phyloP scores from a whole-genome alignment of 257 asterid species.

The Rhazya stricta region DNA sequence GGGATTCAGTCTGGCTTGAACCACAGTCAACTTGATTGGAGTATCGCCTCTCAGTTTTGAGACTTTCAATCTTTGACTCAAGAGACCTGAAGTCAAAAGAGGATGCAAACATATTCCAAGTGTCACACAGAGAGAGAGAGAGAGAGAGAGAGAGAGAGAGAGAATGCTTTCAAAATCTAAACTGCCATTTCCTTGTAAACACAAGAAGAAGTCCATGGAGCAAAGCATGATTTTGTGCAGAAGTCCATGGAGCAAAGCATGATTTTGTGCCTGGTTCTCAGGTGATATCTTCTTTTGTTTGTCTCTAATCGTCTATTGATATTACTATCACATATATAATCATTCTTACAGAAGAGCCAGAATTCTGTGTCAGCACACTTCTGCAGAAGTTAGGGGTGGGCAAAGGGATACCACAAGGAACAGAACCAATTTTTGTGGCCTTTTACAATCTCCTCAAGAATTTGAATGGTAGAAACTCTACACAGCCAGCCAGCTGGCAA shows the following conservation, averaged over 20 bases:
- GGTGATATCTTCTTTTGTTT: background rate
- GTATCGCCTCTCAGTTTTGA: slow-evolving; percentile 45
- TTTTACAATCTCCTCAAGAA: background rate
- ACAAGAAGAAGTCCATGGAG: background rate
- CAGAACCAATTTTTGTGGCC: background rate
- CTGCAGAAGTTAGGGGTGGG: background rate
- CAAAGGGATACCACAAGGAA: background rate
- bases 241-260: too few relatives aligned
- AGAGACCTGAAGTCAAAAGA: slow-evolving; percentile 53
- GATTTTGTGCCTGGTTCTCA: background rate
- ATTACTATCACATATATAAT: too few relatives aligned
- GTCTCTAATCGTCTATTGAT: too few relatives aligned
- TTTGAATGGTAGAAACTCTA: background rate
- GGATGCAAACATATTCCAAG: background rate
- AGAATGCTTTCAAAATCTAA: background rate
- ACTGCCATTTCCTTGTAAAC: background rate
- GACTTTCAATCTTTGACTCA: slow-evolving; percentile 52
- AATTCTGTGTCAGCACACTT: background rate
- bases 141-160: too few relatives aligned
- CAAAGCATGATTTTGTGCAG: too few relatives aligned
- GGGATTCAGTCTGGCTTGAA: slow-evolving; percentile 43
- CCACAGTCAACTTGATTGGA: slow-evolving; percentile 33
- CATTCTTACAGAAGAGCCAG: too few relatives aligned
- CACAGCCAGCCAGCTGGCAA: background rate
- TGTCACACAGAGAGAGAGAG: background rate